Evolutionary conservation across 352 stramenopile species (phyloP).

Genomic region (Phytopythium montanum): DNA sequence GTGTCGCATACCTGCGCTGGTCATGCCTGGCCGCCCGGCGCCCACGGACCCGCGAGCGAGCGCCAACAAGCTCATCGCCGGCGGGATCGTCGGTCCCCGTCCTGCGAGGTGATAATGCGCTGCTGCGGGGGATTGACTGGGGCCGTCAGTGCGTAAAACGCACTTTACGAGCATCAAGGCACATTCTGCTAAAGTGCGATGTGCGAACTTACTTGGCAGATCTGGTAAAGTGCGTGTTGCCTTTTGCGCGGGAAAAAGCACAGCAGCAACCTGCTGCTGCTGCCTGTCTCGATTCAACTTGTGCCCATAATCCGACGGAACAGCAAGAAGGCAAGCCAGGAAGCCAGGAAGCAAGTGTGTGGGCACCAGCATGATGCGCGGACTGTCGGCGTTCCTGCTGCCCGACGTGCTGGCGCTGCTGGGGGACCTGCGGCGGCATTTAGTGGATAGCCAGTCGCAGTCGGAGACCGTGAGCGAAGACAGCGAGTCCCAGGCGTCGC

Average conservation of each 20-base stretch:
- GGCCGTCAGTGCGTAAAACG: background rate
- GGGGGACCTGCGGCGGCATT: background rate
- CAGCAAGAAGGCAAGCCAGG: no score
- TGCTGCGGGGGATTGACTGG: background rate
- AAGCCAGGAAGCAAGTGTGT: background rate
- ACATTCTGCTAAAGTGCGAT: background rate
- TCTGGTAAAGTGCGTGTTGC: background rate
- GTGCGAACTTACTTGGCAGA: background rate
- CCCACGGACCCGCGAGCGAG: conserved; percentile 1
- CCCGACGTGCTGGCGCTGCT: conserved; percentile 54
- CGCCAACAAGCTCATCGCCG: conserved; percentile 9
- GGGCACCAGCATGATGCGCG: conserved; percentile 1
- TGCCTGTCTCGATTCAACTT: background rate
- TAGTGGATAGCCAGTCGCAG: conserved; percentile 32
- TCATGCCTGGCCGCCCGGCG: background rate
- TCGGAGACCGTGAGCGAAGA: conserved; percentile 45
- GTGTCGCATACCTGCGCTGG: background rate
- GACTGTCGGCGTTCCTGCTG: conserved; percentile 41
- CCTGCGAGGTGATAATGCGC: no score
- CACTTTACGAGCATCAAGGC: background rate
- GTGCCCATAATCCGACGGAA: background rate
- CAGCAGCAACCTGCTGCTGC: no score
- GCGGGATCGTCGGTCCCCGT: background rate
- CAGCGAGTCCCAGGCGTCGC: conserved; percentile 39
- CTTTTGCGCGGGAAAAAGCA: background rate